Evolutionary conservation across 2,329 filamentous ascomycete genomes (phyloP).

Genomic region (Botrytis porri): DNA sequence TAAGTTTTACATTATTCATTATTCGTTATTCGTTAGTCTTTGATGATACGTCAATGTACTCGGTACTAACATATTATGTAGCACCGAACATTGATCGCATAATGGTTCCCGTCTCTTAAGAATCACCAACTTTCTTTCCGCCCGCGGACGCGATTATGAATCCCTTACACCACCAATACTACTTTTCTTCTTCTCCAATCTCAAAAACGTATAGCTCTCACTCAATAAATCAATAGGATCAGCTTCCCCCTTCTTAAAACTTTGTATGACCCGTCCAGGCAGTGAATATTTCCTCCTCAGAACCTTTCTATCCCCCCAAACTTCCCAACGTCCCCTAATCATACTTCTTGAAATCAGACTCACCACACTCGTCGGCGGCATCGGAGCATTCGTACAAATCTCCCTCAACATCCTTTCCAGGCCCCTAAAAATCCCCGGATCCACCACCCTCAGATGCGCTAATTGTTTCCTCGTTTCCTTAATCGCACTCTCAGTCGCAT

Average conservation of each 20-base stretch:
- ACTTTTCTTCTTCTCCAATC: slow-evolving; percentile 17
- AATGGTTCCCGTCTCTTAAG: slow-evolving; percentile 48
- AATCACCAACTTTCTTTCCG: neutral
- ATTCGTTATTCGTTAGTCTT: neutral
- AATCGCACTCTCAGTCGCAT: slow-evolving; percentile 31
- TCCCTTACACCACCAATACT: neutral
- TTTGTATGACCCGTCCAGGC: slow-evolving; percentile 26
- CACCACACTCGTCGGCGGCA: slow-evolving; percentile 33
- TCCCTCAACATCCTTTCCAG: slow-evolving; percentile 26
- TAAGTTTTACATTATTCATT: slow-evolving; percentile 28
- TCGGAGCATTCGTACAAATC: slow-evolving; percentile 31
- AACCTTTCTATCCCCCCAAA: slow-evolving; percentile 28
- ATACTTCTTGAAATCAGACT: slow-evolving; percentile 33
- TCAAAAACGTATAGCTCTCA: slow-evolving; percentile 24
- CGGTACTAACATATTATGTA: slow-evolving; percentile 24
- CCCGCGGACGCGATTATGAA: neutral
- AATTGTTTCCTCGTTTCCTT: slow-evolving; percentile 24
- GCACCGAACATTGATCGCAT: slow-evolving; percentile 54
- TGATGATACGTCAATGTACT: neutral
- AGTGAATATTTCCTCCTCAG: slow-evolving; percentile 27
- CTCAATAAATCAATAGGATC: slow-evolving; percentile 30
- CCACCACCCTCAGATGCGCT: slow-evolving; percentile 15
- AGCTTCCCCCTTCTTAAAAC: slow-evolving; percentile 21
- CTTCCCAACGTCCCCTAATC: slow-evolving; percentile 31
- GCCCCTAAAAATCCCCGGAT: slow-evolving; percentile 25